Conservation (phyloP, 352 stramenopile species). For the Phytopythium vexans region DNA sequence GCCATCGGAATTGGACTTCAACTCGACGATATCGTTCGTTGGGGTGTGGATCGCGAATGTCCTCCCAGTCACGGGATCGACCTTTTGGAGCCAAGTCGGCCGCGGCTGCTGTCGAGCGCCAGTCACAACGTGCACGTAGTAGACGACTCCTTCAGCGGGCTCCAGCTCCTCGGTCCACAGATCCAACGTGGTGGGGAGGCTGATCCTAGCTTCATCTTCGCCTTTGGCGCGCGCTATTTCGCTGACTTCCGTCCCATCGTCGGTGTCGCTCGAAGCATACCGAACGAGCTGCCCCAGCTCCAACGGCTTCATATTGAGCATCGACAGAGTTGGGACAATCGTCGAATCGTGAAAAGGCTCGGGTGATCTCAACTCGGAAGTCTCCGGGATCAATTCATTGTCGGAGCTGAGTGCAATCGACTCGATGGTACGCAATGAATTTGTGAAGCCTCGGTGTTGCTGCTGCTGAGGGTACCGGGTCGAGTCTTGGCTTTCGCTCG, state of each 20-base stretch:
- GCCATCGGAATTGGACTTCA: not conserved
- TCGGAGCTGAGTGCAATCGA: not conserved
- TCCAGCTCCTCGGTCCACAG: conserved; percentile 5
- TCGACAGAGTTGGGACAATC: not conserved
- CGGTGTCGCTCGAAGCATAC: not conserved
- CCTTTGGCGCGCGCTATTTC: not conserved
- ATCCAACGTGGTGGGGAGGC: not conserved
- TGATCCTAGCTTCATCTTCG: not conserved
- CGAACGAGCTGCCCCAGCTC: conserved; percentile 2
- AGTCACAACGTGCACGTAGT: conserved; percentile 9
- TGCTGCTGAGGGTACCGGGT: not conserved
- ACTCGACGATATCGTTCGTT: conserved; percentile 9
- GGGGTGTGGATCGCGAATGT: conserved; percentile 12
- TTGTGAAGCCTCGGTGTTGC: not conserved
- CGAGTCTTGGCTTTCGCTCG: not conserved
- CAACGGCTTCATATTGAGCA: conserved; percentile 1
- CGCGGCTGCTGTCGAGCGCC: conserved; percentile 3
- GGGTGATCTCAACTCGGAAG: not conserved
- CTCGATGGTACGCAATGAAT: not conserved
- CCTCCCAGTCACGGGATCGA: conserved; percentile 8
- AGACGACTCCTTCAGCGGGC: not conserved
- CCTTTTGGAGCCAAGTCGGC: conserved; percentile 13
- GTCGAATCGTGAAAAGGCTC: not conserved
- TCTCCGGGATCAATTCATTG: not conserved
- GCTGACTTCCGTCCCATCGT: not conserved